Conservation (phyloP, 2,329 filamentous ascomycete species). For the Penicillium sclerotiorum region DNA sequence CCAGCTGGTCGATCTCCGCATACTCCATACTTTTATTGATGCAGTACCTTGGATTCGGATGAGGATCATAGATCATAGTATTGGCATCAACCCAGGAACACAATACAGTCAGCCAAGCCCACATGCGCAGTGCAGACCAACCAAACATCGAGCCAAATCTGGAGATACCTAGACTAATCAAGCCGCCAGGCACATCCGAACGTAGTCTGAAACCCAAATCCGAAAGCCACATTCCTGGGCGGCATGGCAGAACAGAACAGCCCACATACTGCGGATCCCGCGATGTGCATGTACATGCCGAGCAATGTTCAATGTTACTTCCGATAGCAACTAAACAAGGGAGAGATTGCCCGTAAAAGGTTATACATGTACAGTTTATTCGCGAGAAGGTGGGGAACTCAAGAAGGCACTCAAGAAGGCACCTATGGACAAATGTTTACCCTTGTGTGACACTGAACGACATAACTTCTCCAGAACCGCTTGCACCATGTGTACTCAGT, state of each 20-base stretch:
- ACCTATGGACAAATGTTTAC: too few species aligned
- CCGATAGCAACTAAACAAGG: not conserved
- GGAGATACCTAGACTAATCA: not conserved
- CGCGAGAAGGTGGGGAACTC: too few species aligned
- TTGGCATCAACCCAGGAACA: not conserved
- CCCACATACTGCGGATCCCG: conserved; percentile 2
- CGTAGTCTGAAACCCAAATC: conserved; percentile 20
- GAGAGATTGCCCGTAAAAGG: too few species aligned
- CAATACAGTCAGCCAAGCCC: not conserved
- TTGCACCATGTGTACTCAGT: not conserved
- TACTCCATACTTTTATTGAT: not conserved
- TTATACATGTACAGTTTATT: too few species aligned
- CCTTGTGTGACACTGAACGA: not conserved
- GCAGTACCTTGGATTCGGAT: not conserved
- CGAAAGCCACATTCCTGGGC: conserved; percentile 17
- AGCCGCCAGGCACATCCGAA: conserved; percentile 3
- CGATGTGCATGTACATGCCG: conserved; percentile 4
- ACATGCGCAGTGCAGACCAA: too few species aligned
- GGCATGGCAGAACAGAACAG: conserved; percentile 3
- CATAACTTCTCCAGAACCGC: not conserved
- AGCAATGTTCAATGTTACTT: conserved; percentile 1
- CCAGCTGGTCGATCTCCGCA: too few species aligned
- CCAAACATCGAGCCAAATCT: too few species aligned
- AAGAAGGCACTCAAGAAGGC: too few species aligned
- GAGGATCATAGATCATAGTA: not conserved